phyloP scores from a whole-genome alignment of 2,329 filamentous ascomycete genomes.

The Beauveria bassiana region DNA sequence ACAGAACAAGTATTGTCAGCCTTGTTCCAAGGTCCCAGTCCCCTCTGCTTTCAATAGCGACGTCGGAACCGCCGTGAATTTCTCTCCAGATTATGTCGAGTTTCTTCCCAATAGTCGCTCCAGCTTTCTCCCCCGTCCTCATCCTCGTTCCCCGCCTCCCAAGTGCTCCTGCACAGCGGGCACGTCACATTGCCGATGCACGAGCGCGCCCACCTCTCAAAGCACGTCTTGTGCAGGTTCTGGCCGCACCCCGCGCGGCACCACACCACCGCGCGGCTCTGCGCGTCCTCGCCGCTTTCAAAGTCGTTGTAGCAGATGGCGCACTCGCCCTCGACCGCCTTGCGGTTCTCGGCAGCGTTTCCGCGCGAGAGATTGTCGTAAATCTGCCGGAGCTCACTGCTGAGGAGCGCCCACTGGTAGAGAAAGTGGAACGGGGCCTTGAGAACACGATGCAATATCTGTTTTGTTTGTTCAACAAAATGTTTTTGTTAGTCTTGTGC shows the following conservation, averaged over 20 bases:
- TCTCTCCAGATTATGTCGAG: no score
- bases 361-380: conserved; percentile 30
- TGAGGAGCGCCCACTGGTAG: conserved; percentile 55
- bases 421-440: conserved; percentile 46
- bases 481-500: not conserved
- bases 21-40: no score
- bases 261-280: conserved; percentile 35
- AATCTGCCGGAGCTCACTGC: conserved; percentile 50
- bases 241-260: conserved; percentile 45
- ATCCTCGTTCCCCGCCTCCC: conserved; percentile 28
- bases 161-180: conserved; percentile 51
- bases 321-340: conserved; percentile 44
- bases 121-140: no score
- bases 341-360: conserved; percentile 31
- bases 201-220: conserved; percentile 45
- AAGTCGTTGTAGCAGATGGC: conserved; percentile 50
- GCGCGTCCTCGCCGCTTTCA: conserved; percentile 22
- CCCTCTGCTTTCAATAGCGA: no score
- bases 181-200: conserved; percentile 40
- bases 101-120: no score
- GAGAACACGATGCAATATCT: conserved; percentile 52
- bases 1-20: no score
- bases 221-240: conserved; percentile 47
- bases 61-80: no score
- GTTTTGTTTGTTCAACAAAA: no score